Conservation (phyloP, 345 rosid species). For the Salix suchowensis region DNA sequence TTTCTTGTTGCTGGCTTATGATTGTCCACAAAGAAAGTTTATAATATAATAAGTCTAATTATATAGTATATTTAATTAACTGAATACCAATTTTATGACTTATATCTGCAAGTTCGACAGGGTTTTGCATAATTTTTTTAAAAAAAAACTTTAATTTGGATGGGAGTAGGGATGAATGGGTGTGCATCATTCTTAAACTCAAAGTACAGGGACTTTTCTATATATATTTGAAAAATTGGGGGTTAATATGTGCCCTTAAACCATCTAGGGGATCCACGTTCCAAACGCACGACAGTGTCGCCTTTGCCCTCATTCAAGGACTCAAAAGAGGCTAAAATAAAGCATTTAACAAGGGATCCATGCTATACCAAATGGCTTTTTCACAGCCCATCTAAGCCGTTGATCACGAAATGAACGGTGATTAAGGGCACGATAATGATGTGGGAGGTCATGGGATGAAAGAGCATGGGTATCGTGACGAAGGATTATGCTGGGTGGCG, state of each 20-base stretch:
- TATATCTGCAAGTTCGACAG: no score
- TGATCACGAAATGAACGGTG: not conserved
- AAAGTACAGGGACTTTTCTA: not conserved
- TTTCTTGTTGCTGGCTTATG: no score
- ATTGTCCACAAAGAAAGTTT: no score
- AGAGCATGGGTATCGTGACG: not conserved
- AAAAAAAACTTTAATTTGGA: not conserved
- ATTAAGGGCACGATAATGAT: not conserved
- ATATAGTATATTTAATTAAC: no score
- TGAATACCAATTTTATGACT: no score
- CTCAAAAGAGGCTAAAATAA: not conserved
- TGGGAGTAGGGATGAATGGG: not conserved
- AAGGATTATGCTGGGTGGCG: not conserved
- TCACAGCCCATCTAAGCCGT: not conserved
- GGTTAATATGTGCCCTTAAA: not conserved
- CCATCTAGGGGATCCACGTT: not conserved
- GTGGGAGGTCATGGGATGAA: not conserved
- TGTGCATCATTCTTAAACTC: not conserved
- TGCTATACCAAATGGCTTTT: not conserved
- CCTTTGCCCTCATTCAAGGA: not conserved
- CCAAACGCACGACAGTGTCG: slow-evolving; percentile 1
- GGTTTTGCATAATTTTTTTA: no score
- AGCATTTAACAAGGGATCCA: not conserved
- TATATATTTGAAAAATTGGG: not conserved
- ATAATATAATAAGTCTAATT: no score